Evolutionary conservation across 2,329 filamentous ascomycete species (phyloP).

Genomic region (Penicillium sp.): DNA sequence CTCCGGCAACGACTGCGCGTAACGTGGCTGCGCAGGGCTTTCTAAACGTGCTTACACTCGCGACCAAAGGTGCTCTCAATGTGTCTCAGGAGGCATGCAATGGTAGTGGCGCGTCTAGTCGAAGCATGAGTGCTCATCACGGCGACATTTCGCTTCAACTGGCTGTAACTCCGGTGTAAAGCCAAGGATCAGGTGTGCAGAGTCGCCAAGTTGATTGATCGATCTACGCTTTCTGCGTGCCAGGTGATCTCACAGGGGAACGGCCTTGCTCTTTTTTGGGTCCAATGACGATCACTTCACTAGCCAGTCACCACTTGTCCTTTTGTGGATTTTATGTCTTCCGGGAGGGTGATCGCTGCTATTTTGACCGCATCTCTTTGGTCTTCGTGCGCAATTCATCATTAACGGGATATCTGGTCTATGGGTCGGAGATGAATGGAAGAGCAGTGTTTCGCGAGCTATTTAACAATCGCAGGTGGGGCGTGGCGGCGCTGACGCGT

Average conservation of each 20-base stretch:
- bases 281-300: too few species aligned
- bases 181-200: background rate
- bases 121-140: conserved; percentile 18
- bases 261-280: background rate
- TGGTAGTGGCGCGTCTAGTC: conserved; percentile 20
- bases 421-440: too few species aligned
- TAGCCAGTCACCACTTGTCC: too few species aligned
- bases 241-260: background rate
- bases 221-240: background rate
- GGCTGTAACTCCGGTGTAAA: conserved; percentile 4
- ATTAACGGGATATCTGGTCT: too few species aligned
- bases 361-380: too few species aligned
- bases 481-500: too few species aligned
- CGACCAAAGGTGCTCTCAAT: conserved; percentile 57
- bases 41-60: conserved; percentile 65
- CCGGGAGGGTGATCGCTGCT: too few species aligned
- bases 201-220: background rate
- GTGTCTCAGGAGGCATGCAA: conserved; percentile 55
- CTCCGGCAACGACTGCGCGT: conserved; percentile 48
- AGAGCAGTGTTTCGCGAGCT: too few species aligned
- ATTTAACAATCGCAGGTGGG: too few species aligned
- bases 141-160: conserved; percentile 28
- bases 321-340: too few species aligned
- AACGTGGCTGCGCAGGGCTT: conserved; percentile 68
- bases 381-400: too few species aligned